A percentile compares a stretch with the other conserved stretches of the same genome.
phyloP scores from a whole-genome alignment of 2,329 filamentous ascomycete species.

The Bisporella sp. region DNA sequence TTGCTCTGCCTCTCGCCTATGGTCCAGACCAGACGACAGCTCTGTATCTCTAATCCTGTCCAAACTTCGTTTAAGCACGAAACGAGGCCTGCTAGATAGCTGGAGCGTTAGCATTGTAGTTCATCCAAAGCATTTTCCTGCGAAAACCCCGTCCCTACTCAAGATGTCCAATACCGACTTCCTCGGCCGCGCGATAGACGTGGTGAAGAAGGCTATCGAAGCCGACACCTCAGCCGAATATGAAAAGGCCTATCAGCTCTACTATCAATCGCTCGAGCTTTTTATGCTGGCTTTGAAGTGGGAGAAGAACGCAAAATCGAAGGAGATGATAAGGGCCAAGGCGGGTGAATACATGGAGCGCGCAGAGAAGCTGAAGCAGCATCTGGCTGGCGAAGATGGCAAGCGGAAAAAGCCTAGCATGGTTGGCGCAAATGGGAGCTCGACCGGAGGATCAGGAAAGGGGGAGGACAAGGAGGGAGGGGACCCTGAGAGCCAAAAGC shows the following conservation, averaged over 20 bases:
- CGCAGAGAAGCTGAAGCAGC: slow-evolving; percentile 93
- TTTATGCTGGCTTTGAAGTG: slow-evolving; percentile 99
- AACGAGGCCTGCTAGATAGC: too few relatives aligned
- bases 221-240: slow-evolving; percentile 93
- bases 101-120: too few relatives aligned
- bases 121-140: too few relatives aligned
- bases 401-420: slow-evolving; percentile 65
- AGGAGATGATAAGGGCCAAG: slow-evolving; percentile 95
- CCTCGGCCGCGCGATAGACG: slow-evolving; percentile 89
- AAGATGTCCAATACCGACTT: slow-evolving; percentile 96
- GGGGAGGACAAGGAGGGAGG: slow-evolving; percentile 57
- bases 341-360: slow-evolving; percentile 97
- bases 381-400: slow-evolving; percentile 67
- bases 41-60: too few relatives aligned
- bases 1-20: too few relatives aligned
- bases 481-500: slow-evolving; percentile 94
- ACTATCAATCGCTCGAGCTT: slow-evolving; percentile 92
- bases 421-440: slow-evolving; percentile 66
- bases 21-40: too few relatives aligned
- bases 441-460: slow-evolving; percentile 54
- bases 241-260: slow-evolving; percentile 91
- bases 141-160: slow-evolving; percentile 2
- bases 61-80: too few relatives aligned
- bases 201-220: slow-evolving; percentile 96
- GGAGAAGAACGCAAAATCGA: slow-evolving; percentile 97